These are phyloP conservation scores for Ustilago trichophora DNA, from an alignment of 1,284 basidiomycete genomes.

Conservation along the genomic window DNA sequence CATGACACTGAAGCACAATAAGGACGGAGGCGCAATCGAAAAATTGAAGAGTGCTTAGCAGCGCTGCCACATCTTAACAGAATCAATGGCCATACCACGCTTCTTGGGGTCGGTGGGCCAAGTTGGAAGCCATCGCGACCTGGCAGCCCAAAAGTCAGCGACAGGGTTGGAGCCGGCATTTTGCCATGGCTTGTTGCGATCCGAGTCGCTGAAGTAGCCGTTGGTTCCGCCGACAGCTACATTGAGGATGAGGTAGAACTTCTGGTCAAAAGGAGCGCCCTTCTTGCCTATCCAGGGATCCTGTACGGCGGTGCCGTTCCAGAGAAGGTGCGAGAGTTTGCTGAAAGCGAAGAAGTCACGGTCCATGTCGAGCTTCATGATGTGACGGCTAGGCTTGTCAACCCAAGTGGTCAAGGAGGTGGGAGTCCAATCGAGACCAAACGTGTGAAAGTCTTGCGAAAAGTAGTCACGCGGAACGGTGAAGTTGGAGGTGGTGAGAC, in stretches of 20 bases:
- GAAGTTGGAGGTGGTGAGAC: constrained; percentile 70
- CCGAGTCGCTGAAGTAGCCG: constrained; percentile 77
- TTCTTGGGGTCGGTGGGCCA: constrained; percentile 43
- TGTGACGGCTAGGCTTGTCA: constrained; percentile 72
- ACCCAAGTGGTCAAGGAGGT: constrained; percentile 75
- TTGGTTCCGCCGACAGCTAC: constrained; percentile 78
- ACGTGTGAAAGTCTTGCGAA: constrained; percentile 79
- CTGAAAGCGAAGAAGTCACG: constrained; percentile 78
- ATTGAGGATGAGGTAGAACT: constrained; percentile 82
- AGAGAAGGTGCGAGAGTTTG: constrained; percentile 75
- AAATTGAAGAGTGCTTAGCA: constrained; percentile 9
- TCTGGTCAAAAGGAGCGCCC: constrained; percentile 85
- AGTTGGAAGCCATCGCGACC: constrained; percentile 40
- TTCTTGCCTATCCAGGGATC: constrained; percentile 67
- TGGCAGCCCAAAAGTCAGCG: constrained; percentile 71
- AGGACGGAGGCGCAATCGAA: background rate
- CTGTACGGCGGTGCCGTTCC: constrained; percentile 76
- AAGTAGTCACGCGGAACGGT: constrained; percentile 76
- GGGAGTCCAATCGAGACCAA: constrained; percentile 81
- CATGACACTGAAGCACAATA: constrained; percentile 1
- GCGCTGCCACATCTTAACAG: constrained; percentile 75
- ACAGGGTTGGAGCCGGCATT: constrained; percentile 27
- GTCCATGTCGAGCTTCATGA: constrained; percentile 69
- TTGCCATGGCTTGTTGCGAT: constrained; percentile 71
- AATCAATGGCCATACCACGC: constrained; percentile 79